Base-by-base conservation (phyloP, 2,329 filamentous ascomycete species). In the Aspergillus hortae region DNA sequence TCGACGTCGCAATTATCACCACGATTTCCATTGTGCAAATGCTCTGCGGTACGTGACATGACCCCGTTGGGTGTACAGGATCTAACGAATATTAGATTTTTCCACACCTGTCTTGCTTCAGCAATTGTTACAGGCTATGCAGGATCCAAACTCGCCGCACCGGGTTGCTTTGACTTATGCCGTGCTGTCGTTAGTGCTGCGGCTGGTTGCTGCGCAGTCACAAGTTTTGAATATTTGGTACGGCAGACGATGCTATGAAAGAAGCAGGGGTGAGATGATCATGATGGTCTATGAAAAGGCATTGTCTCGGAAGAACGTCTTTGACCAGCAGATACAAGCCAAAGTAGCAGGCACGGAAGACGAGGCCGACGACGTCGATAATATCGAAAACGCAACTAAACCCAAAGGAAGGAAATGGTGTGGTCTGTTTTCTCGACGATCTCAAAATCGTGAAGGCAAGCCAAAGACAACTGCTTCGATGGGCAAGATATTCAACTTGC, bases 401-500 rank as follows among this genome's bases (percentile, higher is more conserved):
- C 41, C 38, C 9, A 65, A 69, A 23, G 60, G 54, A 25, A 59
- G 57, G 11, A 61, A 67, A 9, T 55, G 56, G 49, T 66, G 63
- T 23, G 49, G 69, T 3, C 52, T 72, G 1, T 54, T 55, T 35
- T 51, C 35, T 46, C 46, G 49, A 52, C 61, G 61, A 40, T 59
- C 58, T 35, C 57, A 57, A 51, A 66, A 51, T 46, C 65, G 25
- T 27, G 25, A 56, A 32, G 56, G 63, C 42, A 67, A 68, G 50
- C 54, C 53, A 23, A 79, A 80, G 51, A 74, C 81, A 50, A 82
- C 87, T 2, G 90, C 91, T 0, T 90, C 89, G 0, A 92, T 92
- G 72, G 91, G 91, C 6, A 95, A 95, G 65, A 94, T 96, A 47
- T 80, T 96, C 55, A 96, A 95, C 61, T 72, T 96, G 2, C 88